Evolutionary conservation across 345 rosid species (phyloP).

Genomic region (Garcia nutans): DNA sequence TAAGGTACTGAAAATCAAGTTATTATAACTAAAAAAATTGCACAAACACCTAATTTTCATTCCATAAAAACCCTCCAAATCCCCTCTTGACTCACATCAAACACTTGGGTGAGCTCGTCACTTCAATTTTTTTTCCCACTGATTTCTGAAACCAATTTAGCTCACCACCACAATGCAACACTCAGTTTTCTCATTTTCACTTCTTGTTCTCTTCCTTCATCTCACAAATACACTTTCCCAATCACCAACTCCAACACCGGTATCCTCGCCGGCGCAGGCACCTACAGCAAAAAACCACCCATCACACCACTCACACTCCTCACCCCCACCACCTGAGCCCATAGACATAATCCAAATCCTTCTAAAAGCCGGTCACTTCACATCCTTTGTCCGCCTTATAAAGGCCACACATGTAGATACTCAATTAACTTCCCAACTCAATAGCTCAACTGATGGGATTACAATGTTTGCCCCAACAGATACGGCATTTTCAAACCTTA

Average conservation of each 20-base stretch:
- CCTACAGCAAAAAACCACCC: background rate
- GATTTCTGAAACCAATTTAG: background rate
- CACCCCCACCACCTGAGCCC: conserved; percentile 8
- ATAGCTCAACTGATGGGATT: conserved; percentile 24
- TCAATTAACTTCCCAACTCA: conserved; percentile 21
- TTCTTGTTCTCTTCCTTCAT: conserved; percentile 11
- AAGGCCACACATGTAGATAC: conserved; percentile 15
- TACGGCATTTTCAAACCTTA: conserved; percentile 18
- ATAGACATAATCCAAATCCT: conserved; percentile 15
- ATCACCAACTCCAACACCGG: conserved; percentile 17
- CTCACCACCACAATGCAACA: conserved; percentile 2
- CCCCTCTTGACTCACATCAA: conserved; percentile 8
- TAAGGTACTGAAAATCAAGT: background rate
- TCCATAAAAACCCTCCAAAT: background rate
- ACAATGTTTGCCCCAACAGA: conserved; percentile 29
- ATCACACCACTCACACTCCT: background rate
- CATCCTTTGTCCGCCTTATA: conserved; percentile 23
- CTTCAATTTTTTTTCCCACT: no score
- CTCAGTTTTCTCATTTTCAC: background rate
- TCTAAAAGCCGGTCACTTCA: conserved; percentile 18
- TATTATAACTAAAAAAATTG: background rate
- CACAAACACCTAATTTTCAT: background rate
- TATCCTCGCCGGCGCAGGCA: conserved; percentile 5
- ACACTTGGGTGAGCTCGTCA: background rate
- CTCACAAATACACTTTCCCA: conserved; percentile 3